Evolutionary conservation across 495 filamentous ascomycete species (phyloP).

Genomic region (Aspergillus affinis): DNA sequence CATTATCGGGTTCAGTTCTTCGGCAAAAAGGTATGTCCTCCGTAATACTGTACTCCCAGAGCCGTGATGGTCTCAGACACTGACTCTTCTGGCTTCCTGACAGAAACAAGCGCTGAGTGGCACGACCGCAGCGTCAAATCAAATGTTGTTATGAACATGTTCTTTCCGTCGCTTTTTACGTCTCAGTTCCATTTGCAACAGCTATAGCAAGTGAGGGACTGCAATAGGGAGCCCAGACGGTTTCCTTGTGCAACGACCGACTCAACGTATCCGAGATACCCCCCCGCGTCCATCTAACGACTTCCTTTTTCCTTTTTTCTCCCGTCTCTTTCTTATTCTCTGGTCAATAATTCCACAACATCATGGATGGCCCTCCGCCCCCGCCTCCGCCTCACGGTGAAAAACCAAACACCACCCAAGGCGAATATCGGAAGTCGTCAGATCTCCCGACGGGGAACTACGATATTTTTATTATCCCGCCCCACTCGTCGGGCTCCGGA

Average conservation of each 20-base stretch:
- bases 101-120: slow-evolving; percentile 36
- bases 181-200: slow-evolving; percentile 8
- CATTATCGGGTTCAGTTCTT: neutral
- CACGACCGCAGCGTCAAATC: slow-evolving; percentile 40
- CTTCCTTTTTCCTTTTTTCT: neutral
- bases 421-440: slow-evolving; percentile 49
- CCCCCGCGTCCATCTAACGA: neutral
- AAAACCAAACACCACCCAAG: slow-evolving; percentile 54
- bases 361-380: slow-evolving; percentile 55
- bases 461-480: slow-evolving; percentile 96
- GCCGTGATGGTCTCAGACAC: neutral
- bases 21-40: neutral
- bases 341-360: slow-evolving; percentile 4
- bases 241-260: neutral
- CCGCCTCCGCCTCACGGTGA: slow-evolving; percentile 69
- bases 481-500: slow-evolving; percentile 85
- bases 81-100: slow-evolving; percentile 4
- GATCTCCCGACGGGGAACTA: slow-evolving; percentile 81
- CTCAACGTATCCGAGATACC: neutral
- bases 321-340: neutral
- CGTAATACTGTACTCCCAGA: neutral
- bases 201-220: slow-evolving; percentile 7
- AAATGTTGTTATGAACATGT: slow-evolving; percentile 38
- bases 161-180: slow-evolving; percentile 25
- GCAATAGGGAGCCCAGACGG: neutral